These are phyloP conservation scores for Euryodendron excelsum DNA, from an alignment of 148 eudicot species.

Conservation along the genomic window DNA sequence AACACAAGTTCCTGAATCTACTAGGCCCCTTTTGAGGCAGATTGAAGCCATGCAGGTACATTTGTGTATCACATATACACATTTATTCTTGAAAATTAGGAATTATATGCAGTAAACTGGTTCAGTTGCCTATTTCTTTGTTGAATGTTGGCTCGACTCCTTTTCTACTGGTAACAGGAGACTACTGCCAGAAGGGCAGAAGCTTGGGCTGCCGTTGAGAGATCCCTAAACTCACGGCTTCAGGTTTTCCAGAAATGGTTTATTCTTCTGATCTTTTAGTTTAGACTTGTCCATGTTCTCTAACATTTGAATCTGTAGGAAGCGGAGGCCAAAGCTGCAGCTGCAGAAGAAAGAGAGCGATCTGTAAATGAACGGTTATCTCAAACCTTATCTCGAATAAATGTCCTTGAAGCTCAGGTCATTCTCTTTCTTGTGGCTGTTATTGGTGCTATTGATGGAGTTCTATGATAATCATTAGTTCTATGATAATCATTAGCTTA, in stretches of 20 bases:
- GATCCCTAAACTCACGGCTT: constrained; percentile 80
- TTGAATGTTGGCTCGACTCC: neutral
- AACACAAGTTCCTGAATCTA: constrained; percentile 93
- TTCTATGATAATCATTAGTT: constrained; percentile 7
- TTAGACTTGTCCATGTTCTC: constrained; percentile 1
- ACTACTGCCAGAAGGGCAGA: constrained; percentile 75
- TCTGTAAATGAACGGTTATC: constrained; percentile 87
- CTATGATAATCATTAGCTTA: constrained; percentile 22
- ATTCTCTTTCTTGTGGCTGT: constrained; percentile 18
- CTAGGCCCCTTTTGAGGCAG: constrained; percentile 93
- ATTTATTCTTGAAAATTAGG: constrained; percentile 5
- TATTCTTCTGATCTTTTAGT: neutral
- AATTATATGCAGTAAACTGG: constrained; percentile 8
- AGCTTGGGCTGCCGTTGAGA: constrained; percentile 96
- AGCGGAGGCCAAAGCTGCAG: constrained; percentile 92
- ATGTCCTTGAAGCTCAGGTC: constrained; percentile 99
- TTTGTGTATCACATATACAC: neutral
- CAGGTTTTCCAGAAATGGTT: constrained; percentile 51
- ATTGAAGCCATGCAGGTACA: constrained; percentile 97
- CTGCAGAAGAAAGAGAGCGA: constrained; percentile 91
- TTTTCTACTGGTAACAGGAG: constrained; percentile 57
- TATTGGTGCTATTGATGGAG: constrained; percentile 11
- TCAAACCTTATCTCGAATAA: constrained; percentile 88
- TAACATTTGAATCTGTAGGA: constrained; percentile 52
- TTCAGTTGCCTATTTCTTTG: neutral